Base-by-base conservation (phyloP, 345 rosid genomes). In the Pistacia vera region DNA sequence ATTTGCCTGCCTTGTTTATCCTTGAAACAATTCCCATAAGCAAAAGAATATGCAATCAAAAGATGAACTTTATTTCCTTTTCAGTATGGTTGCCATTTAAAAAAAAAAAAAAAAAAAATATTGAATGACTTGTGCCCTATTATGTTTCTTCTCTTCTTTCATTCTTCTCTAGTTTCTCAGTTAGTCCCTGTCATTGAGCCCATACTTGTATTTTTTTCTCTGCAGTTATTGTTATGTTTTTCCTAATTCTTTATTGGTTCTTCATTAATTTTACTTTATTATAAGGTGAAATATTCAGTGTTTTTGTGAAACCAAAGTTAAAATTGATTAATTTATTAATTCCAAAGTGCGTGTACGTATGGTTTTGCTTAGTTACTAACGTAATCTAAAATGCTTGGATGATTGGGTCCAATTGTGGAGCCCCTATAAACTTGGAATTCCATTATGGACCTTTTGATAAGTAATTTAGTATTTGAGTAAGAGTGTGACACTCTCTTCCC, bases 321-420 rank as follows among this genome's bases (percentile, higher is more conserved):
- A 35, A 57, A 11, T 35, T 10, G 2, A n/a, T 18, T 18, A 20
- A 10, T 20, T 46, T 20, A 10, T 57, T 22, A 4, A 41, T 41
- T 61, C 38, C 52, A 6, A 51, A 64, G 52, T 70, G 81, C 79
- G 83, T 83, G 76, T 60, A 83, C 83, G 81, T 66, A 18, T 83
- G 17, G 52, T 57, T 48, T 71, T 70, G 17, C 67, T 58, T 61
- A 8, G 60, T 59, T 64, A 9, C 35, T 18, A 51, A 67, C 30
- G 79, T 8, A 71, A 78, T 59, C 11, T 56, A n/a, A 62, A 56
- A 66, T 77, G n/a, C 68, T 76, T 66, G 71, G 68, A 74, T 38
- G 18, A 41, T 55, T 71, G 63, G 8, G 25, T 60, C 60, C 41
- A 33, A 30, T 48, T 20, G 71, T 54, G 79, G 81, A 66, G 56